A percentile compares a stretch with the other conserved stretches of the same genome.
Conservation (phyloP, 2,329 filamentous ascomycete genomes). For the Ascomycota sp. region DNA sequence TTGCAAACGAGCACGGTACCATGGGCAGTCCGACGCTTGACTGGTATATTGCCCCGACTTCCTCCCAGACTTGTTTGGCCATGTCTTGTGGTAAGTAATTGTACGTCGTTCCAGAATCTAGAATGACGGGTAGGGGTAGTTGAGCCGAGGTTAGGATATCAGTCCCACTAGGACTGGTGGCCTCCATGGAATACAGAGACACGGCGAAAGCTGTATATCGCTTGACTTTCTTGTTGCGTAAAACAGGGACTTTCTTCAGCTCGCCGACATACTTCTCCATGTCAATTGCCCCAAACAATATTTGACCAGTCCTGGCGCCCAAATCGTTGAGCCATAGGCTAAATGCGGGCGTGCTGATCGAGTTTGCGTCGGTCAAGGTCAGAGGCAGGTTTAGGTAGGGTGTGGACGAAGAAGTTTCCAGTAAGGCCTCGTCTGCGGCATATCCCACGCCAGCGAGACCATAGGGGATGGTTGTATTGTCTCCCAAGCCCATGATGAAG, state of each 20-base stretch:
- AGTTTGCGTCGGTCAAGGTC: conserved; percentile 37
- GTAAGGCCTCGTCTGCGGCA: conserved; percentile 27
- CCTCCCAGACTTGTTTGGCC: conserved; percentile 28
- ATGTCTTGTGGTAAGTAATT: conserved; percentile 47
- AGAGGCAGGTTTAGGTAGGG: conserved; percentile 41
- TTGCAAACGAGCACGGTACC: conserved; percentile 27
- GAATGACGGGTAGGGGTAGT: conserved; percentile 37
- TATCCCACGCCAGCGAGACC: conserved; percentile 43
- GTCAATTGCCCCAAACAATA: conserved; percentile 68
- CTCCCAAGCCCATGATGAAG: conserved; percentile 37
- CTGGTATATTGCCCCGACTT: conserved; percentile 30
- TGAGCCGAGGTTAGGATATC: conserved; percentile 21
- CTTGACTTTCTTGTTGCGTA: conserved; percentile 18
- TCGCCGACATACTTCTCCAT: conserved; percentile 49
- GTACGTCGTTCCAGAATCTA: conserved; percentile 59
- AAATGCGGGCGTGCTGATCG: conserved; percentile 48
- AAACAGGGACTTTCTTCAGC: conserved; percentile 39
- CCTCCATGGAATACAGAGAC: conserved; percentile 24
- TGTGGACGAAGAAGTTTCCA: conserved; percentile 7
- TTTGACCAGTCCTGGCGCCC: conserved; percentile 41
- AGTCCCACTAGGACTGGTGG: conserved; percentile 25
- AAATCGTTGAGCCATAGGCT: conserved; percentile 47
- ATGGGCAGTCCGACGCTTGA: conserved; percentile 17
- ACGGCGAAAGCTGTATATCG: conserved; percentile 26
- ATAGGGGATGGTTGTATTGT: conserved; percentile 30